Evolutionary conservation across 2,329 filamentous ascomycete genomes (phyloP), one percentile per base, ranked within the genome.

Genomic region (Chaetomiaceae sp.): DNA sequence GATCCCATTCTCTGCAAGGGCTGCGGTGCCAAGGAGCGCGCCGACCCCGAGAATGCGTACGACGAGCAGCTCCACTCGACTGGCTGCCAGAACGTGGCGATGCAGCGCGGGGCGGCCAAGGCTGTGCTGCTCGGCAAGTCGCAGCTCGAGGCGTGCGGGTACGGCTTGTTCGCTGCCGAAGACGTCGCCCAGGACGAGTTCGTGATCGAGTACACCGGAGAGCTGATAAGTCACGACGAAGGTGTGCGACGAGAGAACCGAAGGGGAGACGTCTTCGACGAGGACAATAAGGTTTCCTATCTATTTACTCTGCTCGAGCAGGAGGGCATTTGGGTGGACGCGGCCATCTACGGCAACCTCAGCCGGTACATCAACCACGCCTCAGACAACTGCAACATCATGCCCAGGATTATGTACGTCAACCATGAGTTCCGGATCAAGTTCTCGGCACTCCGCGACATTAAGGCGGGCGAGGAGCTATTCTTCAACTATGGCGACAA

Each of bases 351-450:
- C 53, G 87, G 87, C 40, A 93, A 91, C 61, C 81, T 90, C 53
- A 83, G 84, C 38, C 80, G 88, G 4, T 93, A 89, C 65, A 88
- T 93, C 62, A 93, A 94, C 63, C 86, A 91, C 57, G 82, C 84
- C 12, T 72, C 73, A 1, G 70, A 73, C 53, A 61, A 85, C 44
- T 81, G 82, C 59, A 79, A 82, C 53, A 77, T 81, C 49, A 74
- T 70, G 14, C 77, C 85, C 2, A 76, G 78, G 48, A 83, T 88
- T 43, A 64, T 84, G 14, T 78, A 87, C 41, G 86, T 88, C 48
- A 87, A 88, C 56, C 83, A 83, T 19, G 82, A 86, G 51, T 83
- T 83, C 56, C 78, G 88, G 12, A 88, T 93, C 60, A 84, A 81
- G 36, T 84, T 93, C 56, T 81, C 77, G 38, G 85, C 86, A 0